Conservation (phyloP, 148 eudicot species). For the Suaeda aralocaspica region DNA sequence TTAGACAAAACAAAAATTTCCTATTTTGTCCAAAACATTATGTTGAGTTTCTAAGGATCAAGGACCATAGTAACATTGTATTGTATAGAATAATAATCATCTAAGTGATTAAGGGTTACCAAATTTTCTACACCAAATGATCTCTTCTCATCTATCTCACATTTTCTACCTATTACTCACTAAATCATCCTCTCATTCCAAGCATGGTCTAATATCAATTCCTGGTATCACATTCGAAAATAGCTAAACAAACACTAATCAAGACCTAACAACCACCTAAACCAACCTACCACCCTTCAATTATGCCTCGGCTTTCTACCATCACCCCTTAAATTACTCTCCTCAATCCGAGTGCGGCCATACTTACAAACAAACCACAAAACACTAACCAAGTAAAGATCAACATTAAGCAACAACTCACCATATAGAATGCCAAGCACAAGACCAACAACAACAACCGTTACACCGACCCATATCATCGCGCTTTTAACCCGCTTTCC, state of each 20-base stretch:
- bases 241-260: no score
- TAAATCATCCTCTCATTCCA: neutral
- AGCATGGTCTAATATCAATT: neutral
- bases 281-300: neutral
- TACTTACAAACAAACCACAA: neutral
- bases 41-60: neutral
- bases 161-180: neutral
- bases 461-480: constrained; percentile 60
- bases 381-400: neutral
- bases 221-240: neutral
- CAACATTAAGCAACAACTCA: constrained; percentile 27
- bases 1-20: no score
- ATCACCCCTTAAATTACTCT: neutral
- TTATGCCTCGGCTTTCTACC: neutral
- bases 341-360: neutral
- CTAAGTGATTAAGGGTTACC: neutral
- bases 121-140: no score
- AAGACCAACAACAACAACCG: constrained; percentile 73
- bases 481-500: constrained; percentile 81
- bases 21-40: no score
- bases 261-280: neutral
- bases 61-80: neutral
- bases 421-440: constrained; percentile 93
- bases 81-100: no score
- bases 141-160: no score